Evolutionary conservation across 495 filamentous ascomycete genomes (phyloP).

Genomic region (Pyrenula massariospora): DNA sequence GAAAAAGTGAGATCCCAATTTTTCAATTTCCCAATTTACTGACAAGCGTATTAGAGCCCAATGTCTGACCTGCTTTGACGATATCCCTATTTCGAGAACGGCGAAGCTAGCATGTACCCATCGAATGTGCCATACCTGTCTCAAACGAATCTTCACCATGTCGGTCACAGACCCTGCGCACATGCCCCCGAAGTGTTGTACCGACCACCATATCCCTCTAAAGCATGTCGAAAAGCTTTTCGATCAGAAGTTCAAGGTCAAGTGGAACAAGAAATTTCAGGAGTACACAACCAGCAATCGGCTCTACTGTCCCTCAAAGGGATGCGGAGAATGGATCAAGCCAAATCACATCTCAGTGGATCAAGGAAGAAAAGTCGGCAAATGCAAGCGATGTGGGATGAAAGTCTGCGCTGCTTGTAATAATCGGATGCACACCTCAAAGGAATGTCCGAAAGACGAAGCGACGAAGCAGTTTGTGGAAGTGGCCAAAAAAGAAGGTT

Average conservation of each 20-base stretch:
- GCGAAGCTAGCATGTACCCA: conserved; percentile 65
- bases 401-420: conserved; percentile 67
- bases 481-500: conserved; percentile 58
- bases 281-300: conserved; percentile 64
- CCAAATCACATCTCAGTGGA: conserved; percentile 51
- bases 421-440: conserved; percentile 54
- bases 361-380: conserved; percentile 38
- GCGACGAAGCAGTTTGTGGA: conserved; percentile 53
- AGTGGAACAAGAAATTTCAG: conserved; percentile 65
- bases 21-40: background rate
- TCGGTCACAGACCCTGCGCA: conserved; percentile 63
- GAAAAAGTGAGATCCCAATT: background rate
- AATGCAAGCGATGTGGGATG: conserved; percentile 56
- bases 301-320: conserved; percentile 57
- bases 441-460: conserved; percentile 61
- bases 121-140: conserved; percentile 64
- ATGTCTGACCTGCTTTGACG: conserved; percentile 59
- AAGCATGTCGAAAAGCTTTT: conserved; percentile 67
- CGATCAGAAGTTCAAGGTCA: conserved; percentile 56
- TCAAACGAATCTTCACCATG: conserved; percentile 58
- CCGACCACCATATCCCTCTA: conserved; percentile 54
- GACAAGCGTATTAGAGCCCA: conserved; percentile 33
- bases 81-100: conserved; percentile 43
- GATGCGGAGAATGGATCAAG: conserved; percentile 67
- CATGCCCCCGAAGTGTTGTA: conserved; percentile 76